These are phyloP conservation scores for Aspergillus leporis DNA, from an alignment of 495 filamentous ascomycete species.

Conservation along the genomic window DNA sequence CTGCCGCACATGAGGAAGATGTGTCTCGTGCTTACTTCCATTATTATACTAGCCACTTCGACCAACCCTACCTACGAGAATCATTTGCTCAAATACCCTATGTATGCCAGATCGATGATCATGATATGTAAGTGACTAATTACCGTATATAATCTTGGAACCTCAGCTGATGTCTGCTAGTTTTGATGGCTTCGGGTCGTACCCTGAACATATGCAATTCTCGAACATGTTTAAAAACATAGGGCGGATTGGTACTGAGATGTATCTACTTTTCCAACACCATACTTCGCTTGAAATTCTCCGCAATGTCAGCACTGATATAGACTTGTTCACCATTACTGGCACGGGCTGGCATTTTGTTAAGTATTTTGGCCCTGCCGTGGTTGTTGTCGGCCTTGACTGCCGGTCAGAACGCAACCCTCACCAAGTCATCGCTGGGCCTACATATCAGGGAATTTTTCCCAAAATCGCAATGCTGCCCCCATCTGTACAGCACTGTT, in stretches of 20 bases:
- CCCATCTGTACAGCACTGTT: constrained; percentile 88
- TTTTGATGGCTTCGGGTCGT: constrained; percentile 97
- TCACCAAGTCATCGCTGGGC: constrained; percentile 89
- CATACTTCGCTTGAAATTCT: constrained; percentile 95
- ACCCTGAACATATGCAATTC: constrained; percentile 97
- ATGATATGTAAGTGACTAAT: constrained; percentile 83
- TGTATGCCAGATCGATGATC: constrained; percentile 88
- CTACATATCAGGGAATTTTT: constrained; percentile 96
- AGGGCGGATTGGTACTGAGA: constrained; percentile 93
- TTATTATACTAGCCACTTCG: constrained; percentile 96
- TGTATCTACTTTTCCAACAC: constrained; percentile 99
- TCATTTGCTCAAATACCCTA: constrained; percentile 98
- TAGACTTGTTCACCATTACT: constrained; percentile 94
- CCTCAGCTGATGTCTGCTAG: constrained; percentile 46
- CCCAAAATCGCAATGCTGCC: constrained; percentile 93
- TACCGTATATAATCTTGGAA: not conserved
- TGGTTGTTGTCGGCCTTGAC: constrained; percentile 87
- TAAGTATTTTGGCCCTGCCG: constrained; percentile 90
- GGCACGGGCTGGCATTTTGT: constrained; percentile 97
- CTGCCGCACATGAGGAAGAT: constrained; percentile 90
- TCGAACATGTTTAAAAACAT: constrained; percentile 98
- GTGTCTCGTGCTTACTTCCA: constrained; percentile 96
- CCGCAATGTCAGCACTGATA: constrained; percentile 78
- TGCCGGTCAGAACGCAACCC: constrained; percentile 88
- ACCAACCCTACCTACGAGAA: constrained; percentile 89